Conservation (phyloP, 1,139 yeast species). For the Sugiyamaella neomexicana region DNA sequence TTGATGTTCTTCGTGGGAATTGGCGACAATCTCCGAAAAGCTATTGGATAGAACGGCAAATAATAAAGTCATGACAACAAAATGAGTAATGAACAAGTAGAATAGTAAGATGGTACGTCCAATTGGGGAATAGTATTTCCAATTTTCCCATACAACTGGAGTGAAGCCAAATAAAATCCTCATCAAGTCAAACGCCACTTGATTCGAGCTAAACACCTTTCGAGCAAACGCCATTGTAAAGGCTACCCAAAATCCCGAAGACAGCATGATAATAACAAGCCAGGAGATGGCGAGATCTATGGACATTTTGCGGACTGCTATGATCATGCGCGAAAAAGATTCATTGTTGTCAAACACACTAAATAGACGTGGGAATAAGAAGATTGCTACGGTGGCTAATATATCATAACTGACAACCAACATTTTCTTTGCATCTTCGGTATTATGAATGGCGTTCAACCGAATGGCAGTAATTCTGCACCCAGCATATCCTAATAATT, state of each 20-base stretch:
- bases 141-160: conserved; percentile 63
- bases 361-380: conserved; percentile 55
- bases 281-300: conserved; percentile 56
- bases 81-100: conserved; percentile 58
- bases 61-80: conserved; percentile 57
- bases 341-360: conserved; percentile 56
- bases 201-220: conserved; percentile 47
- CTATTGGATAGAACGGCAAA: conserved; percentile 54
- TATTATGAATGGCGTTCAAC: conserved; percentile 16
- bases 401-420: conserved; percentile 44
- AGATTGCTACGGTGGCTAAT: conserved; percentile 54
- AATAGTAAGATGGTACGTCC: conserved; percentile 54
- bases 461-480: conserved; percentile 29
- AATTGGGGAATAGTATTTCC: conserved; percentile 52
- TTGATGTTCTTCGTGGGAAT: conserved; percentile 44
- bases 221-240: conserved; percentile 54
- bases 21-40: conserved; percentile 42
- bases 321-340: conserved; percentile 54
- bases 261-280: conserved; percentile 52
- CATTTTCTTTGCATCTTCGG: conserved; percentile 22
- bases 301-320: conserved; percentile 56
- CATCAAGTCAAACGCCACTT: conserved; percentile 56
- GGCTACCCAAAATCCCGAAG: conserved; percentile 60
- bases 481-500: conserved; percentile 36
- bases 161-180: conserved; percentile 63